phyloP scores from a whole-genome alignment of 768 basidiomycete genomes.

The Sarcodon sp. region DNA sequence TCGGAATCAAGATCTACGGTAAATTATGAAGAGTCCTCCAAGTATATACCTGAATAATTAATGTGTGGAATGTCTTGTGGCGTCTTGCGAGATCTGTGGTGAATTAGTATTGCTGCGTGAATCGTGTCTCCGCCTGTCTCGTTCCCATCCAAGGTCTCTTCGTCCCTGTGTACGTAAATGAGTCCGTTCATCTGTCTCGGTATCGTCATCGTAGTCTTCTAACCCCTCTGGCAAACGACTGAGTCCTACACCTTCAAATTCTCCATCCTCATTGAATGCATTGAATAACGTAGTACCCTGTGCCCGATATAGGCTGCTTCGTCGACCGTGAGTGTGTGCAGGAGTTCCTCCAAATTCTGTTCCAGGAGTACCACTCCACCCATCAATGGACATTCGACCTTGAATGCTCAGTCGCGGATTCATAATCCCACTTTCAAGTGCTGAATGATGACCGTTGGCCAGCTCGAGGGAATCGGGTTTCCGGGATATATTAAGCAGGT shows the following conservation, averaged over 20 bases:
- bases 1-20: not conserved
- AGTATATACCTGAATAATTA: not conserved
- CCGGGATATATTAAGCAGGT: constrained; percentile 78
- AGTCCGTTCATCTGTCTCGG: constrained; percentile 30
- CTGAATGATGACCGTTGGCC: constrained; percentile 27
- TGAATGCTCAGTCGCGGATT: constrained; percentile 73
- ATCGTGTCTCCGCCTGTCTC: constrained; percentile 11
- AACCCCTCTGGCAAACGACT: constrained; percentile 55
- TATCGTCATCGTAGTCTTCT: constrained; percentile 36
- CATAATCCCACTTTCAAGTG: constrained; percentile 56
- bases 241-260: constrained; percentile 37
- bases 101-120: constrained; percentile 46
- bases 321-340: constrained; percentile 47
- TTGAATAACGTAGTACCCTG: constrained; percentile 62
- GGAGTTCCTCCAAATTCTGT: constrained; percentile 17
- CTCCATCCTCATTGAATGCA: constrained; percentile 48
- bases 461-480: constrained; percentile 31
- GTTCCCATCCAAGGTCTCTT: constrained; percentile 5
- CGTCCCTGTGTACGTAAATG: constrained; percentile 24
- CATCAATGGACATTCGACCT: constrained; percentile 71
- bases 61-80: constrained; percentile 14
- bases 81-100: constrained; percentile 28
- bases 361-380: constrained; percentile 39
- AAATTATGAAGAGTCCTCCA: not conserved
- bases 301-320: constrained; percentile 51